Evolutionary conservation across 164 flowering plant species (phyloP).

Genomic region (Hamamelis virginiana): DNA sequence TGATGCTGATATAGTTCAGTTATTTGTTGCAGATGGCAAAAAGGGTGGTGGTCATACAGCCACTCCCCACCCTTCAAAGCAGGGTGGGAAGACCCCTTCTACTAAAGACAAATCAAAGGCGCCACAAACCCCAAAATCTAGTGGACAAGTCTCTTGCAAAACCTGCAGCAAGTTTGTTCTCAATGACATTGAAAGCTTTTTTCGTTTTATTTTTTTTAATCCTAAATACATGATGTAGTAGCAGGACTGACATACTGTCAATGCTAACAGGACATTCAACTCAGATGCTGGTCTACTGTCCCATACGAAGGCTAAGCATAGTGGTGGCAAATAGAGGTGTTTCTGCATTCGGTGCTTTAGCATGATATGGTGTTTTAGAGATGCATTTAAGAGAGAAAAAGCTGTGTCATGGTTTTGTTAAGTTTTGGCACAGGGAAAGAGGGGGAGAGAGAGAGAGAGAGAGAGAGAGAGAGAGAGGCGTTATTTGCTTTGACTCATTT

Average conservation of each 20-base stretch:
- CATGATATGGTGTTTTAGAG: background rate
- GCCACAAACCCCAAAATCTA: conserved; percentile 42
- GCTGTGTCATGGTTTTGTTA: background rate
- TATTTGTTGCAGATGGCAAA: conserved; percentile 39
- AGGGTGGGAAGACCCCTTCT: conserved; percentile 39
- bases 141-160: conserved; percentile 35
- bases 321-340: conserved; percentile 20
- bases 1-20: too few relatives aligned
- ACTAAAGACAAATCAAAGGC: conserved; percentile 27
- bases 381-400: background rate
- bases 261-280: conserved; percentile 37
- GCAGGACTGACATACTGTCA: background rate
- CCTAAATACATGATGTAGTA: too few relatives aligned
- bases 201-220: too few relatives aligned
- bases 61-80: conserved; percentile 60
- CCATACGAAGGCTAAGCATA: conserved; percentile 61
- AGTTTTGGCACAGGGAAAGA: background rate
- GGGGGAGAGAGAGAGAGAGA: too few relatives aligned
- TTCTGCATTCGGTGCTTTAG: background rate
- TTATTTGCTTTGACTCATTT: too few relatives aligned
- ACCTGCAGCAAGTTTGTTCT: conserved; percentile 49
- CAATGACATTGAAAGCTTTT: background rate
- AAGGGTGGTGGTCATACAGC: conserved; percentile 49
- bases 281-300: conserved; percentile 43
- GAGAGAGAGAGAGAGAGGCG: too few relatives aligned